Evolutionary conservation across 202 grass and related monocot species (phyloP).

Genomic region (Carex arenaria): DNA sequence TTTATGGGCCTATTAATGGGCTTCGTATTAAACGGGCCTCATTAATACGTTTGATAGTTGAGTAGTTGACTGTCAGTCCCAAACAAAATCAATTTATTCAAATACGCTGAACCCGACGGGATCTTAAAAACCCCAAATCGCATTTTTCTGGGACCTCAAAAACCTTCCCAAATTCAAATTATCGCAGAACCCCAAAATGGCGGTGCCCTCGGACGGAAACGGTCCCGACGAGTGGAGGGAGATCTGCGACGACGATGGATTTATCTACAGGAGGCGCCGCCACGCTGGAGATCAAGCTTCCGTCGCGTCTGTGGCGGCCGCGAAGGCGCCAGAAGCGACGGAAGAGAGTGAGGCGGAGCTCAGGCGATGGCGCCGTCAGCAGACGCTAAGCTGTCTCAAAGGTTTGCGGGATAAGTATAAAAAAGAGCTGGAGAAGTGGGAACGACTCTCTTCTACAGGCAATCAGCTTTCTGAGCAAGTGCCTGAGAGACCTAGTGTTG

Average conservation of each 20-base stretch:
- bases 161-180: conserved; percentile 24
- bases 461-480: conserved; percentile 1
- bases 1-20: not conserved
- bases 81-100: not conserved
- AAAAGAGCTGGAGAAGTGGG: conserved; percentile 46
- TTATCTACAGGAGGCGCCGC: conserved; percentile 51
- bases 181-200: not conserved
- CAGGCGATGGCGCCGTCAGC: conserved; percentile 26
- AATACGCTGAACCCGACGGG: not conserved
- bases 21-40: conserved; percentile 19
- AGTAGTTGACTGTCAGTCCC: not conserved
- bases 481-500: not conserved
- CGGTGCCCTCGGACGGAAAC: not conserved
- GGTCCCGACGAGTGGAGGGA: conserved; percentile 38
- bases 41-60: not conserved
- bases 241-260: conserved; percentile 50
- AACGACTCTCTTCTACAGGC: conserved; percentile 25
- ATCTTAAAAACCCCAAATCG: not conserved
- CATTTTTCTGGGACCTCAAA: not conserved
- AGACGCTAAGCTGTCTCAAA: conserved; percentile 27
- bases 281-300: not conserved
- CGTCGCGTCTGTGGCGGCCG: not conserved
- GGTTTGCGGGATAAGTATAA: conserved; percentile 39
- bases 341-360: conserved; percentile 26
- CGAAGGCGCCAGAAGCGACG: not conserved